phyloP scores from a whole-genome alignment of 83 land plant genomes.

The Picea abies region DNA sequence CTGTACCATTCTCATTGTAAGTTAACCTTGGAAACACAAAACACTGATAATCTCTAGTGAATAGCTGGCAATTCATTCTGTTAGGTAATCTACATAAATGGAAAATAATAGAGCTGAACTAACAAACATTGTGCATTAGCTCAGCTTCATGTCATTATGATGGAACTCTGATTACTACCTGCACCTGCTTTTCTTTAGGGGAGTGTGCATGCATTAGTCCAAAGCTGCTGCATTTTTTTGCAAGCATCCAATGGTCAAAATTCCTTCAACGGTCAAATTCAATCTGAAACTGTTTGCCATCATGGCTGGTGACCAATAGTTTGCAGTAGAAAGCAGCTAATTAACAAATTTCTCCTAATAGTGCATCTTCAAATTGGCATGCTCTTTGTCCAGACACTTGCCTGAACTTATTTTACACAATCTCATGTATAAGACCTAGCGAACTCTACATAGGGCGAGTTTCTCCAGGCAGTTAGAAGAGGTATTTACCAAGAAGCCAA shows the following conservation, averaged over 20 bases:
- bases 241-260: not conserved
- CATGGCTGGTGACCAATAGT: not conserved
- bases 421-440: too few species aligned
- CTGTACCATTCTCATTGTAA: not conserved
- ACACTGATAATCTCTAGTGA: not conserved
- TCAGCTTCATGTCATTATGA: slow-evolving; percentile 1
- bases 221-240: not conserved
- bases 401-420: not conserved
- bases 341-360: not conserved
- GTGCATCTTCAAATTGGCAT: not conserved
- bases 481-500: too few species aligned
- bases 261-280: not conserved
- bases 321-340: not conserved
- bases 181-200: not conserved
- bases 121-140: not conserved
- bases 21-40: not conserved
- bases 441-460: too few species aligned
- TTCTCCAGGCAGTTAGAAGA: too few species aligned
- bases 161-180: not conserved
- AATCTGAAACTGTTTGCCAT: not conserved
- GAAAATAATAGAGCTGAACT: not conserved
- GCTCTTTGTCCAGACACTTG: not conserved
- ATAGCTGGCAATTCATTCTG: not conserved
- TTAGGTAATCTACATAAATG: not conserved
- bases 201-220: not conserved